Evolutionary conservation across 2,329 filamentous ascomycete genomes (phyloP).

Genomic region (Colletotrichum scovillei): DNA sequence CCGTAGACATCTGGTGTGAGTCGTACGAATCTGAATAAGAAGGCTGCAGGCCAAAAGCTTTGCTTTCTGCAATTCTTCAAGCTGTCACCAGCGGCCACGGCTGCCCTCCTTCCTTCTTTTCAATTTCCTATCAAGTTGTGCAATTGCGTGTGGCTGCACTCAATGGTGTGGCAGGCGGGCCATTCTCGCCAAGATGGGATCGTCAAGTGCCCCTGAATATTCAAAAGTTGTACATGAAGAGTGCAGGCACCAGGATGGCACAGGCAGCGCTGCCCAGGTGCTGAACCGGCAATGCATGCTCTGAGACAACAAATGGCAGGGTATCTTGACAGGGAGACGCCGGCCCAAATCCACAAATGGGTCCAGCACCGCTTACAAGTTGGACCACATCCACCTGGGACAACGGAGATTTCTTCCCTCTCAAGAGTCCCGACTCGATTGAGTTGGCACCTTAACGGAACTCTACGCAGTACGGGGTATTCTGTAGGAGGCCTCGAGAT

Average conservation of each 20-base stretch:
- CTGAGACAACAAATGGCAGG: slow-evolving; percentile 25
- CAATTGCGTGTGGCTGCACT: background rate
- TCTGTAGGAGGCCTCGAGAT: background rate
- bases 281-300: slow-evolving; percentile 20
- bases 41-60: background rate
- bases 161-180: background rate
- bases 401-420: background rate
- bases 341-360: background rate
- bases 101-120: background rate
- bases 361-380: background rate
- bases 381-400: background rate
- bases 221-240: background rate
- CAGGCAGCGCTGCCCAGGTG: background rate
- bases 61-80: background rate
- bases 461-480: background rate
- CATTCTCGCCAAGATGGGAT: background rate
- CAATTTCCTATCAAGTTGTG: background rate
- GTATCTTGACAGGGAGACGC: slow-evolving; percentile 3
- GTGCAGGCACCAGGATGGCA: background rate
- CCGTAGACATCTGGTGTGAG: too few species aligned
- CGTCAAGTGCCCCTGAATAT: slow-evolving; percentile 4
- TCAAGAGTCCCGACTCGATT: background rate
- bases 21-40: background rate
- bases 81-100: background rate
- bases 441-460: background rate